Percentiles rank a stretch among this genome's conserved stretches.
Conservation (phyloP, 176 grass and related monocot genomes). For the Paspalum notatum region DNA sequence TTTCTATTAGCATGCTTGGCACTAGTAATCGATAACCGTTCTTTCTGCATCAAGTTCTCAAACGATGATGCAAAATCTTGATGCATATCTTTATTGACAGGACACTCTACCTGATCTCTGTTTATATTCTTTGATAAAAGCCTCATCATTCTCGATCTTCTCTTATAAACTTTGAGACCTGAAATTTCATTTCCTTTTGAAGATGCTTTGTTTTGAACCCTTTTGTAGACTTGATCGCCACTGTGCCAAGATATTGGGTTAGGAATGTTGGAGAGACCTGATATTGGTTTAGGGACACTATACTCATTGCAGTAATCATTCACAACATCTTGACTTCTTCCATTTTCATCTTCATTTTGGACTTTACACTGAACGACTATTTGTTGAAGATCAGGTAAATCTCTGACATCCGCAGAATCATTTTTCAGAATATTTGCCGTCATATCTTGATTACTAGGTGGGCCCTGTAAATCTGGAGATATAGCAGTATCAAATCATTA, state of each 20-base stretch:
- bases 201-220: constrained; percentile 38
- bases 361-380: too few species aligned
- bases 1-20: background rate
- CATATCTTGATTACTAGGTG: constrained; percentile 9
- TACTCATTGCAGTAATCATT: constrained; percentile 33
- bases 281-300: background rate
- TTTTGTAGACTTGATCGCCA: constrained; percentile 3
- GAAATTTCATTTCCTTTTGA: constrained; percentile 31
- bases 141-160: constrained; percentile 55
- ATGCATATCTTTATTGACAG: constrained; percentile 22
- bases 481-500: background rate
- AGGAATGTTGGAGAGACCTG: background rate
- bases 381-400: too few species aligned
- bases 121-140: constrained; percentile 62
- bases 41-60: constrained; percentile 41
- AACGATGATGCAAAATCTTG: constrained; percentile 3
- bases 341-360: too few species aligned
- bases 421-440: too few species aligned
- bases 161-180: constrained; percentile 44
- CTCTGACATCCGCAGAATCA: too few species aligned
- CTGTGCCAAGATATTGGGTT: background rate
- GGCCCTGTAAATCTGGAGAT: constrained; percentile 38
- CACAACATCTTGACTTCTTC: too few species aligned
- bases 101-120: constrained; percentile 8
- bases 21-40: background rate